A percentile compares a stretch with the other conserved stretches of the same genome.
Conservation (phyloP, 192 early-diverging fungal genomes). For the Rhizoclosmatium sp. region DNA sequence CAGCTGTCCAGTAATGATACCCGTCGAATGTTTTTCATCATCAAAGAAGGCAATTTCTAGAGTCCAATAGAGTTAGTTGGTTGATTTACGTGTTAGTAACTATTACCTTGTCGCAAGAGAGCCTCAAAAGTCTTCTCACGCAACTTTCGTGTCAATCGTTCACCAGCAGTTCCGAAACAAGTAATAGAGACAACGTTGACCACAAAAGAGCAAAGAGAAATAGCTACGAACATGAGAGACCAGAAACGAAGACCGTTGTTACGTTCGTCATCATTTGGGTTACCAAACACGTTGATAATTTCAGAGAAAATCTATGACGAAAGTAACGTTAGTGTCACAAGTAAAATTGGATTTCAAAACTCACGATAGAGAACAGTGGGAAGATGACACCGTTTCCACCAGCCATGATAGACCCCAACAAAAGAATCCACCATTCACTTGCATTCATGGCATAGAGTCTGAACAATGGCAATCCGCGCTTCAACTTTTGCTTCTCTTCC, state of each 20-base stretch:
- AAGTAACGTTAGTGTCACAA: not conserved
- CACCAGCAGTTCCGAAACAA: slow-evolving; percentile 55
- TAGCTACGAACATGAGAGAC: slow-evolving; percentile 67
- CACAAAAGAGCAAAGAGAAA: slow-evolving; percentile 67
- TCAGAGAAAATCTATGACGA: slow-evolving; percentile 59
- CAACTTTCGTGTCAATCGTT: slow-evolving; percentile 49
- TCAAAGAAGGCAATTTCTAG: slow-evolving; percentile 63
- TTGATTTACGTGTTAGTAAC: not conserved
- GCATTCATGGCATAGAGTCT: slow-evolving; percentile 56
- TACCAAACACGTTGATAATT: slow-evolving; percentile 45
- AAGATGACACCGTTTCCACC: slow-evolving; percentile 55
- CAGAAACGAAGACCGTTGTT: slow-evolving; percentile 58
- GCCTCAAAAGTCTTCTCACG: slow-evolving; percentile 50
- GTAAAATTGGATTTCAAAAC: not conserved
- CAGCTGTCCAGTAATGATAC: slow-evolving; percentile 81
- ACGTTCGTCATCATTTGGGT: slow-evolving; percentile 44
- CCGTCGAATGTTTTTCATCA: slow-evolving; percentile 69
- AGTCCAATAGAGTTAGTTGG: not conserved
- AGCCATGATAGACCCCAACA: slow-evolving; percentile 62
- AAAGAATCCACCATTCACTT: slow-evolving; percentile 53
- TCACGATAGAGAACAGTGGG: slow-evolving; percentile 62
- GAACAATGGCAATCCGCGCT: slow-evolving; percentile 9
- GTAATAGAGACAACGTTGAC: slow-evolving; percentile 54
- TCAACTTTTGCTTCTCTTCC: slow-evolving; percentile 29
- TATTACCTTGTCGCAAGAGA: slow-evolving; percentile 50